Conservation (phyloP, 768 basidiomycete genomes). For the Hypholoma fasciculare region DNA sequence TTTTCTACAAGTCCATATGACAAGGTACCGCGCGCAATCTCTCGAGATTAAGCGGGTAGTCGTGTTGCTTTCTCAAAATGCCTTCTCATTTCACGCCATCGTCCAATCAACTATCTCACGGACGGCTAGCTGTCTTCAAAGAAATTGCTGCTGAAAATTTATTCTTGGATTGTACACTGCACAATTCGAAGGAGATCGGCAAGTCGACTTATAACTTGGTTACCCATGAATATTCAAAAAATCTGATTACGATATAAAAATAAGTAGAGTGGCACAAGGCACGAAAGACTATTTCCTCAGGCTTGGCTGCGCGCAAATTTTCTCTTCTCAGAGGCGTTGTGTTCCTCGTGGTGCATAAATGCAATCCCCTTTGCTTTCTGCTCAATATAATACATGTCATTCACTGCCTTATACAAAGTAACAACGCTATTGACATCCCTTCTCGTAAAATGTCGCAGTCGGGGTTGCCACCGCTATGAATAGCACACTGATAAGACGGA, state of each 20-base stretch:
- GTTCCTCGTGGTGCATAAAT: background rate
- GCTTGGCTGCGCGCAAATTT: background rate
- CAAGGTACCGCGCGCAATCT: background rate
- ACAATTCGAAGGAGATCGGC: background rate
- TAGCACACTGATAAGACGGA: slow-evolving; percentile 9
- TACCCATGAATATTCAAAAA: background rate
- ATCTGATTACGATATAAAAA: background rate
- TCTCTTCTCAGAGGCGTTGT: slow-evolving; percentile 6
- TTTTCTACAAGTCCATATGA: background rate
- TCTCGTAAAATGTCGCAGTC: background rate
- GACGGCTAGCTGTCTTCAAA: background rate
- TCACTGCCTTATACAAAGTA: background rate
- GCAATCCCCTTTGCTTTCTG: background rate
- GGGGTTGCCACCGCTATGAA: slow-evolving; percentile 3
- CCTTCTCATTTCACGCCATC: background rate
- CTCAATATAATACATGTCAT: background rate
- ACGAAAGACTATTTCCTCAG: slow-evolving; percentile 17
- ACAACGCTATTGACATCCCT: background rate
- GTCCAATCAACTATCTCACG: too few relatives aligned
- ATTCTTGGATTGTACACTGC: background rate
- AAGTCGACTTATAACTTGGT: background rate
- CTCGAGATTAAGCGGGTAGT: background rate
- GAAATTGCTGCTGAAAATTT: background rate
- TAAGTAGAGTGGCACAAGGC: slow-evolving; percentile 19
- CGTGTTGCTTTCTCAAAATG: background rate